Evolutionary conservation across 305 asterid species (phyloP).

Genomic region (Fraxinus xanthoxyloides): DNA sequence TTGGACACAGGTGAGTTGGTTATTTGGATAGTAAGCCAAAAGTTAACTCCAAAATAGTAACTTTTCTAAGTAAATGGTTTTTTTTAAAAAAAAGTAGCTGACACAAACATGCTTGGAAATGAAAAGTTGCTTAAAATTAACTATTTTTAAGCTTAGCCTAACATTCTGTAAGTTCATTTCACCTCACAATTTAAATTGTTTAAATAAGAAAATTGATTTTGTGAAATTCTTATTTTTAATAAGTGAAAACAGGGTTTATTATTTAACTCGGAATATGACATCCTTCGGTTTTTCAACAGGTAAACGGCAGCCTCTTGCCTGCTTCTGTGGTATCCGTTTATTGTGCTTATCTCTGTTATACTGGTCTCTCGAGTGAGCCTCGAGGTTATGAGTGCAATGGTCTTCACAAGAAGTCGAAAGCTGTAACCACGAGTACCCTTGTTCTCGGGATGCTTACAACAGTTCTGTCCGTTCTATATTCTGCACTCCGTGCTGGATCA

Average conservation of each 20-base stretch:
- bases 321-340: slow-evolving; percentile 92
- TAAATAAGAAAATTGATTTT: neutral
- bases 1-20: neutral
- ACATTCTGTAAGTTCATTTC: neutral
- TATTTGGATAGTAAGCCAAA: neutral
- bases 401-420: slow-evolving; percentile 75
- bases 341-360: slow-evolving; percentile 91
- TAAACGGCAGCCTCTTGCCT: slow-evolving; percentile 93
- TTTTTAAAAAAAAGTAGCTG: neutral
- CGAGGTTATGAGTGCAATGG: slow-evolving; percentile 86
- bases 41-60: neutral
- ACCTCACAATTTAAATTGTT: neutral
- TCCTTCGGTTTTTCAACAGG: slow-evolving; percentile 46
- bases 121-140: neutral
- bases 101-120: neutral
- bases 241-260: neutral
- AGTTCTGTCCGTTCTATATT: slow-evolving; percentile 79
- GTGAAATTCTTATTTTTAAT: neutral
- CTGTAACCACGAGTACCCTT: slow-evolving; percentile 68
- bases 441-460: slow-evolving; percentile 91
- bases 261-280: neutral
- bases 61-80: neutral
- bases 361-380: slow-evolving; percentile 93
- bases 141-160: neutral
- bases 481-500: slow-evolving; percentile 98